Base-by-base conservation (phyloP, 495 filamentous ascomycete genomes). In the Penicillium atrosanguineum region DNA sequence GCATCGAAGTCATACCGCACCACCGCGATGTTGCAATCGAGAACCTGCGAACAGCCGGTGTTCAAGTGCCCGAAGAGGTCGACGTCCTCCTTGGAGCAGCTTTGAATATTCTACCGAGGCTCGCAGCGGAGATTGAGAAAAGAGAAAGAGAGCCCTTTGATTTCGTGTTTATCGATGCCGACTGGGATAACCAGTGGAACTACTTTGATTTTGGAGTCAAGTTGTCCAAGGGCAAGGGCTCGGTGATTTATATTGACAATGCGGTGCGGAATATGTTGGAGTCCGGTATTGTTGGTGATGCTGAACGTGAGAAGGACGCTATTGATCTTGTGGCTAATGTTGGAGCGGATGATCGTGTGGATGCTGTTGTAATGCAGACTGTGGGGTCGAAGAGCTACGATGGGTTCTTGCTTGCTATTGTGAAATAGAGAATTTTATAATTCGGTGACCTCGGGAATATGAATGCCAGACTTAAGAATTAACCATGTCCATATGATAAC, bases 151-250 rank as follows among this genome's bases (percentile, higher is more conserved):
- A 52, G 36, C 52, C 52, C 46, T 79, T 81, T 53, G 77, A 76
- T 41, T 74, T 82, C 47, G 59, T 77, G 0, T 81, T 81, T 36
- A 75, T 83, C 45, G 78, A 81, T 67, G 79, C 79, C 7, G 76
- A 73, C 28, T 75, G 70, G 67, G 60, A 56, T n/a, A 72, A 79
- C 47, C 73, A 79, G 50, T 74, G 62, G 61, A 62, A 70, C 38
- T 78, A 82, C 36, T 80, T 82, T 49, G 56, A 76, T 1, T 42
- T 28, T n/a, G 53, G 15, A 6, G 37, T 42, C 1, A 48, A 52
- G 18, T 58, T 70, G 65, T 75, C 74, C 9, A 69, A 66, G 39
- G 60, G 78, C 57, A 63, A 62, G n/a, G 63, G 64, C 3, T 68
- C 68, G 12, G 67, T 61, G 11, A 66, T 80, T 38, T 76, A 65